phyloP scores from a whole-genome alignment of 1,139 yeast species.

The Barnettozyma hawaiiensis region DNA sequence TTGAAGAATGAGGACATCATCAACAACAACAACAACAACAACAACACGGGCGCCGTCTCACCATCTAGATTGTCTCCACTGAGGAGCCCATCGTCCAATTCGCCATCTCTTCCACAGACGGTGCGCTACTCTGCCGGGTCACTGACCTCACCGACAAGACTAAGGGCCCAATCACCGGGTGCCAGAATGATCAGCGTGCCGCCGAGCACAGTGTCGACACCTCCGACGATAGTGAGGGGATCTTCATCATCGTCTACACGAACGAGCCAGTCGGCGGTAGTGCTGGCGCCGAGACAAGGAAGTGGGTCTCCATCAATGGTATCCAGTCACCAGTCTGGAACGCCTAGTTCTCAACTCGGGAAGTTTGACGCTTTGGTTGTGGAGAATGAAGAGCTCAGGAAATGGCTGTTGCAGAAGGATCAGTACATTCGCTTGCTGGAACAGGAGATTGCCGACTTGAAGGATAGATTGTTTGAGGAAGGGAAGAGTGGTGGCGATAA shows the following conservation, averaged over 20 bases:
- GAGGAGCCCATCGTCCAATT: neutral
- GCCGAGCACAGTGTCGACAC: neutral
- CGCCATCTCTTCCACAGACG: neutral
- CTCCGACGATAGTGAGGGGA: neutral
- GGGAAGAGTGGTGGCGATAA: too few species aligned
- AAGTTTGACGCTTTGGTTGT: conserved; percentile 3
- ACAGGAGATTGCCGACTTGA: conserved; percentile 1
- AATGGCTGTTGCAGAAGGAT: conserved; percentile 3
- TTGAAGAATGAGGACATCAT: conserved; percentile 3
- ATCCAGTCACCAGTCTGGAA: neutral
- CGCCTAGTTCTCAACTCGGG: conserved; percentile 1
- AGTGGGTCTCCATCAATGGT: conserved; percentile 3
- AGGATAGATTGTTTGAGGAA: conserved; percentile 2
- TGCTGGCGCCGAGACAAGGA: too few species aligned
- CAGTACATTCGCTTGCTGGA: conserved; percentile 3
- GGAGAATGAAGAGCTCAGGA: conserved; percentile 10
- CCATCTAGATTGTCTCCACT: conserved; percentile 2
- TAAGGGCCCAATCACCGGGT: neutral
- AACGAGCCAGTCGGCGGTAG: neutral
- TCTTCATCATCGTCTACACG: conserved; percentile 4
- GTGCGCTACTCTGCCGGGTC: neutral
- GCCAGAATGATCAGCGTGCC: neutral
- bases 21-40: too few species aligned
- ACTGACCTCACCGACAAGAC: conserved; percentile 4
- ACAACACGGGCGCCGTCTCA: too few species aligned